phyloP scores from a whole-genome alignment of 176 grass and related monocot species.

The Oryza australiensis region DNA sequence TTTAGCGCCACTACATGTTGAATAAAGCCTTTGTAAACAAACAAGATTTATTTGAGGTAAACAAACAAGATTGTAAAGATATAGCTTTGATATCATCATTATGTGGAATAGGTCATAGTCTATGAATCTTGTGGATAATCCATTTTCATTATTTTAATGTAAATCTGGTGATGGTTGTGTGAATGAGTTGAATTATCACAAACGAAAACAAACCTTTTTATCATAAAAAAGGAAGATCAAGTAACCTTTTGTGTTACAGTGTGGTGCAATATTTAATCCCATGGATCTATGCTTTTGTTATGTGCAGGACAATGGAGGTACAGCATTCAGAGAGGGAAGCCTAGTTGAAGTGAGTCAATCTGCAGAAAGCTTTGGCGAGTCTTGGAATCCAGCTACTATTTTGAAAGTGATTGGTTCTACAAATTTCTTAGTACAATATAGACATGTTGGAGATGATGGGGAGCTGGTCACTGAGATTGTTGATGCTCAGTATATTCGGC shows the following conservation, averaged over 20 bases:
- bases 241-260: not conserved
- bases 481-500: conserved; percentile 41
- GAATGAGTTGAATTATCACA: not conserved
- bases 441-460: not conserved
- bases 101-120: not conserved
- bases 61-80: not conserved
- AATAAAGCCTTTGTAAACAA: not conserved
- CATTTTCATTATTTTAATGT: not conserved
- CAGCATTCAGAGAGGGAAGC: conserved; percentile 24
- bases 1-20: not conserved
- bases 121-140: not conserved
- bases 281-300: not conserved
- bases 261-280: not conserved
- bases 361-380: conserved; percentile 15
- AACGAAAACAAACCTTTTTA: not conserved
- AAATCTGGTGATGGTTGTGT: not conserved
- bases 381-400: conserved; percentile 48
- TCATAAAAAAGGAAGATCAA: not conserved
- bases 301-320: conserved; percentile 19
- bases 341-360: conserved; percentile 46
- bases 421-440: conserved; percentile 43
- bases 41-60: not conserved
- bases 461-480: conserved; percentile 36
- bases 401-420: conserved; percentile 34
- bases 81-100: not conserved